Base-by-base conservation (phyloP, 805 yeast genomes). In the Nakazawaea ambrosiae region DNA sequence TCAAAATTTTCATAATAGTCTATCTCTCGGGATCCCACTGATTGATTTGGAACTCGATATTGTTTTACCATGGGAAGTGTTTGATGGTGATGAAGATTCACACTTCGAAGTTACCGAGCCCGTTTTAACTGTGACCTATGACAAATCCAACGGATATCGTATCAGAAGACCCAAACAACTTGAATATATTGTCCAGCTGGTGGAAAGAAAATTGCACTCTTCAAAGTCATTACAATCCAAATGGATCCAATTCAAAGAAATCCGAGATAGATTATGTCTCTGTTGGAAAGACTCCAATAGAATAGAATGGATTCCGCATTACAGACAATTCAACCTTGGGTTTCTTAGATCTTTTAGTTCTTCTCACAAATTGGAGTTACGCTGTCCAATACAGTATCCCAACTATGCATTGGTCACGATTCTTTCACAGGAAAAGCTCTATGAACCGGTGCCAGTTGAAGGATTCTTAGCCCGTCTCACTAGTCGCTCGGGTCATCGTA, bases 401-500 rank as follows among this genome's bases (percentile, higher is more conserved):
- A n/a, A n/a, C n/a, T n/a, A n/a, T n/a, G n/a, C n/a, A n/a, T n/a
- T n/a, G n/a, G n/a, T n/a, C n/a, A n/a, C 37, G 64, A 66, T 40
- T 62, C 73, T 4, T 50, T n/a, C n/a, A n/a, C n/a, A n/a, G n/a
- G n/a, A n/a, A n/a, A n/a, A n/a, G n/a, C n/a, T n/a, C n/a, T n/a
- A n/a, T n/a, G n/a, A 23, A 48, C 45, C 14, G 57, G 53, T 2
- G 39, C 42, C 7, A 30, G 36, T 8, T 8, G 97, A 90, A 58
- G 97, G 97, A 0, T 88, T 83, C 52, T 54, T 89, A 16, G 60
- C 73, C 3, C 66, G 79, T 34, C 52, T 81, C 22, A 68, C 79
- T 0, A 66, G 74, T 31, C 64, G 70, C 40, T 51, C 55, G 5
- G 86, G 86, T 0, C 51, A 46, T 19, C 40, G 57, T 1, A 29